A percentile compares a stretch with the other conserved stretches of the same genome.
Conservation (phyloP, 495 filamentous ascomycete genomes). For the Lindgomyces ingoldianus region DNA sequence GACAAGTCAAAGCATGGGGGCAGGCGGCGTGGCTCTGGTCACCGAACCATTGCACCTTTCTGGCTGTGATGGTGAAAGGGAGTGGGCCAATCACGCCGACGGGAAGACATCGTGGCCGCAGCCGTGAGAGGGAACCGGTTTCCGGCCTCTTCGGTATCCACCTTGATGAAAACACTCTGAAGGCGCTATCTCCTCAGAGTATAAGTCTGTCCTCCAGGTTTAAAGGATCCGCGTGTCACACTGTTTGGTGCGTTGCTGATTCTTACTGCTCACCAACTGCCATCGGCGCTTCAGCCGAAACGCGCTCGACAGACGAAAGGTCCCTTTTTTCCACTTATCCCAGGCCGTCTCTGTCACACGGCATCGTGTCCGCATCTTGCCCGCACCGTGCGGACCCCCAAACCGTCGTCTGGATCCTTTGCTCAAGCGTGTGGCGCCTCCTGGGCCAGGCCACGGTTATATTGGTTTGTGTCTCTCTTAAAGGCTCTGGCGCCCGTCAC, state of each 20-base stretch:
- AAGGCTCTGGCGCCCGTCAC: neutral
- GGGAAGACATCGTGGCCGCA: neutral
- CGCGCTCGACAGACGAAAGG: neutral
- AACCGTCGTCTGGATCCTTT: neutral
- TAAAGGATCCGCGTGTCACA: neutral
- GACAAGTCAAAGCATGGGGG: neutral
- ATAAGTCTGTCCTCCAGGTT: neutral
- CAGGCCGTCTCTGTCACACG: neutral
- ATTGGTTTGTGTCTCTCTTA: neutral
- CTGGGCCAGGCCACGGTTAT: neutral
- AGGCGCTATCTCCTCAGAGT: neutral
- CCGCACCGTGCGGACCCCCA: no score
- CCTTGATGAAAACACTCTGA: neutral
- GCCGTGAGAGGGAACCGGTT: neutral
- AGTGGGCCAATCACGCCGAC: neutral
- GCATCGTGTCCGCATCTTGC: no score
- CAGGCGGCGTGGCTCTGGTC: neutral
- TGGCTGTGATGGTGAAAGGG: neutral
- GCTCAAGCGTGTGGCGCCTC: constrained; percentile 1
- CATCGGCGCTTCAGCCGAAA: neutral
- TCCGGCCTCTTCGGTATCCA: neutral
- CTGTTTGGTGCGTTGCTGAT: no score
- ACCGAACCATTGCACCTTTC: neutral
- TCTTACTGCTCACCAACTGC: no score
- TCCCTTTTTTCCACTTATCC: neutral